Conservation (phyloP, 106 monocot genomes). For the Dendrobium huoshanense region DNA sequence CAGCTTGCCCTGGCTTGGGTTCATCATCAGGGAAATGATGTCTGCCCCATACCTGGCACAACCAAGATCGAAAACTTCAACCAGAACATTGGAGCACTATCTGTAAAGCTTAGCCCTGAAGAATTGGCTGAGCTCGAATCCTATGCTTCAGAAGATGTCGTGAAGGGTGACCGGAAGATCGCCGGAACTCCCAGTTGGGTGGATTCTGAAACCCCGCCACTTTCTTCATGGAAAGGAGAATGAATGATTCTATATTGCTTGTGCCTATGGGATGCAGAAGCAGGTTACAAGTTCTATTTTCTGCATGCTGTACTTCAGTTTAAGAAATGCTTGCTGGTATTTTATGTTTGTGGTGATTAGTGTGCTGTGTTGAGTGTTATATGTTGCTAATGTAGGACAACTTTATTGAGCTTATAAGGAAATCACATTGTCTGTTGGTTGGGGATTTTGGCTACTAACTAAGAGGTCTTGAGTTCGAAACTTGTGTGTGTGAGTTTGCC, state of each 20-base stretch:
- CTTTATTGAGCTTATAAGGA: no score
- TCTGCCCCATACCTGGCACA: constrained; percentile 70
- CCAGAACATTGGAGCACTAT: constrained; percentile 41
- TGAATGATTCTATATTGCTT: constrained; percentile 13
- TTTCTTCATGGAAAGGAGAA: constrained; percentile 39
- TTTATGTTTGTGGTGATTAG: no score
- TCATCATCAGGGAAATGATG: constrained; percentile 68
- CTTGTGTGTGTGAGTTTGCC: no score
- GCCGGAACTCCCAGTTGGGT: constrained; percentile 18
- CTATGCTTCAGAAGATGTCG: constrained; percentile 17
- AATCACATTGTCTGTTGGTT: no score
- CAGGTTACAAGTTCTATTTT: no score
- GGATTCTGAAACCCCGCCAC: constrained; percentile 43
- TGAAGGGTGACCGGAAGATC: constrained; percentile 31
- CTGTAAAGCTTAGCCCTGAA: constrained; percentile 27
- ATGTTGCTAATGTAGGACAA: no score
- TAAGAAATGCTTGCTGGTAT: no score
- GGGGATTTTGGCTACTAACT: no score
- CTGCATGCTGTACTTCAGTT: no score
- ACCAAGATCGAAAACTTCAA: constrained; percentile 52
- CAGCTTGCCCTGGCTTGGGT: constrained; percentile 84
- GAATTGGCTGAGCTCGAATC: constrained; percentile 47
- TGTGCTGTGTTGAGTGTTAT: no score
- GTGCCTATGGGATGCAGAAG: no score
- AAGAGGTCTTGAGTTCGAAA: no score